A percentile compares a stretch with the other conserved stretches of the same genome.
Conservation (phyloP, 1,284 basidiomycete genomes). For the Ceratobasidium papillatum region DNA sequence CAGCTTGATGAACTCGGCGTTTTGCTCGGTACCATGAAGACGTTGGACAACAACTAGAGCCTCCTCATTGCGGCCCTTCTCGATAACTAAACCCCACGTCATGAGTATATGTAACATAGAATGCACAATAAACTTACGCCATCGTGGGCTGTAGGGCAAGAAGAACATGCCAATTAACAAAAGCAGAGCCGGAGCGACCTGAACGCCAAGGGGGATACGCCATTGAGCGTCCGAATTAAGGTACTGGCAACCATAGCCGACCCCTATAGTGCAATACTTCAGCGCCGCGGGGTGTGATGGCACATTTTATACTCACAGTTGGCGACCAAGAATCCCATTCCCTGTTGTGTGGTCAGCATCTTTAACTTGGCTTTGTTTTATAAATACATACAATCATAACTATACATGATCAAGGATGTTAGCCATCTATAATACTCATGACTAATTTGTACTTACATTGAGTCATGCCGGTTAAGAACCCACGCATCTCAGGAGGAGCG, state of each 20-base stretch:
- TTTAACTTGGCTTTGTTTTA: neutral
- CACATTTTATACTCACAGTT: conserved; percentile 41
- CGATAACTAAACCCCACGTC: conserved; percentile 43
- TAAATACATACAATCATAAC: conserved; percentile 40
- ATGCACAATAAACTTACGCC: conserved; percentile 26
- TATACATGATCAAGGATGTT: neutral
- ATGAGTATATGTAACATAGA: neutral
- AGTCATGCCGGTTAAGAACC: conserved; percentile 53
- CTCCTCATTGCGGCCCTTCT: conserved; percentile 45
- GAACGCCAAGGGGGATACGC: conserved; percentile 42
- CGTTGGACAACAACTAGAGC: conserved; percentile 46
- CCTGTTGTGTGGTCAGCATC: conserved; percentile 11
- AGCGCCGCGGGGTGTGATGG: conserved; percentile 1
- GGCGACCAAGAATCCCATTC: conserved; percentile 47
- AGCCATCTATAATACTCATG: neutral
- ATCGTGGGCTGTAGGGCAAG: conserved; percentile 53
- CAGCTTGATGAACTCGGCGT: conserved; percentile 46
- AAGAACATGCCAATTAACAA: conserved; percentile 49
- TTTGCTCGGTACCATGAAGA: conserved; percentile 44
- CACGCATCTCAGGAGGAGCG: conserved; percentile 50
- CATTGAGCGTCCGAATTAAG: conserved; percentile 48
- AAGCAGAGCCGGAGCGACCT: conserved; percentile 44
- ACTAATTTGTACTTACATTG: conserved; percentile 42
- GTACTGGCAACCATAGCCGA: conserved; percentile 50
- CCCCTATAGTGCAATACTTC: conserved; percentile 39